Percentiles rank a stretch among this genome's conserved stretches.
These are phyloP conservation scores for Akanthomyces lecanii DNA, from an alignment of 2,329 filamentous ascomycete species.

Conservation along the genomic window DNA sequence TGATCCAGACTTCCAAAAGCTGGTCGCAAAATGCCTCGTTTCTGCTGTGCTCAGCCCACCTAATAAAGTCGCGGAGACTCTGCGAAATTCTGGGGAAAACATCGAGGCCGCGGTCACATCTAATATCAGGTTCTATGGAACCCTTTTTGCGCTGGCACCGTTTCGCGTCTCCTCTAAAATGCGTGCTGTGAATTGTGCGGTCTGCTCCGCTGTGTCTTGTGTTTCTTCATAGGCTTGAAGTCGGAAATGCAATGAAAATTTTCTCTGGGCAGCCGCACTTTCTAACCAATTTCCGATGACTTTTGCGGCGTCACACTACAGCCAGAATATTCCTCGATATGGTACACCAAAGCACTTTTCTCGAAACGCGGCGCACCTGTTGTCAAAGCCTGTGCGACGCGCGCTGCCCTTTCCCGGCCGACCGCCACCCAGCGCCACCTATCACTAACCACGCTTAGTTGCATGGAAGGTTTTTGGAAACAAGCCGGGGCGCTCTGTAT, in stretches of 20 bases:
- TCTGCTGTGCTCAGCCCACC: neutral
- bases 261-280: neutral
- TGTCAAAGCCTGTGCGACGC: neutral
- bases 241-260: neutral
- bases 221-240: neutral
- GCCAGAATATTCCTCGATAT: constrained; percentile 8
- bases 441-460: neutral
- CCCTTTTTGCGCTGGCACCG: neutral
- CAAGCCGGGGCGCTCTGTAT: neutral
- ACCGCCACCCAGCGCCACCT: constrained; percentile 11
- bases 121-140: neutral
- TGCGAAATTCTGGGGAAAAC: constrained; percentile 5
- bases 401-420: neutral
- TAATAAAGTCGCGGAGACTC: constrained; percentile 5
- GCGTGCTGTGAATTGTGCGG: neutral
- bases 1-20: neutral
- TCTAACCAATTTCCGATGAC: constrained; percentile 9
- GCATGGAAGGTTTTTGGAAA: constrained; percentile 6
- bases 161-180: neutral
- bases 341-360: constrained; percentile 4
- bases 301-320: neutral
- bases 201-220: neutral
- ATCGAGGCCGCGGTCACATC: neutral
- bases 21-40: constrained; percentile 12
- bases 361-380: neutral